Evolutionary conservation across 1,284 basidiomycete species (phyloP), one percentile per base, ranked within the genome.

Genomic region (Moesziomyces parantarcticus): DNA sequence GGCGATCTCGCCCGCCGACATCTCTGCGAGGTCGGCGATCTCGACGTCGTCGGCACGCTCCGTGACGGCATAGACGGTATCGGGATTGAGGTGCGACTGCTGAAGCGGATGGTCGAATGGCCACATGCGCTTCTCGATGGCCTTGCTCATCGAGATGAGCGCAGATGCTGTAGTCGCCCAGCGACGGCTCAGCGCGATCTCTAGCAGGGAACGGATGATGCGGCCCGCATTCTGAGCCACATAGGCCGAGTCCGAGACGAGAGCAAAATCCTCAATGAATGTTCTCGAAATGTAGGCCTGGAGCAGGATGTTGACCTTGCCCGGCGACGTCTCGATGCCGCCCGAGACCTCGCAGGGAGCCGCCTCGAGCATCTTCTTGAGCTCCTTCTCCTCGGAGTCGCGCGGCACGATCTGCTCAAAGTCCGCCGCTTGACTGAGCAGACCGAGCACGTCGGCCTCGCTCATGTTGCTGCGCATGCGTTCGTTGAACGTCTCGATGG

Each of bases 321-420:
- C 93, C 39, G 90, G 88, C 57, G 87, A 89, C n/a, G 90, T 92
- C 62, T 92, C 89, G 6, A 89, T 88, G 6, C 91, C 92, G 21
- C 89, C 92, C 89, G 93, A 80, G 29, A 67, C 78, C 50, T 82
- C 65, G 62, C 81, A 83, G 0, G 81, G 79, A 10, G 86, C 86
- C 55, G 87, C 85, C 54, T 89, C 87, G 85, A 90, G 87, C 64
- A 98, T 85, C 45, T 85, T 85, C 67, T 92, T 89, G 10, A 99
- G 87, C 83, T 99, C 97, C 61, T 91, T 87, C 25, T 90, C 85
- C 84, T 99, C 97, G 21, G 90, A 90, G 79, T 98, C 97, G 61
- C 97, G 89, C 8, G 94, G 86, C 86, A 97, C 92, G 50, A 99
- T 91, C 87, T 99, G 97, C 64, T 93, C 89, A 80, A 99, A 99